Percentiles rank a stretch among this genome's conserved stretches.
Evolutionary conservation across 2,329 filamentous ascomycete species (phyloP).

Genomic region (Immersiporthe knoxdaviesiana): DNA sequence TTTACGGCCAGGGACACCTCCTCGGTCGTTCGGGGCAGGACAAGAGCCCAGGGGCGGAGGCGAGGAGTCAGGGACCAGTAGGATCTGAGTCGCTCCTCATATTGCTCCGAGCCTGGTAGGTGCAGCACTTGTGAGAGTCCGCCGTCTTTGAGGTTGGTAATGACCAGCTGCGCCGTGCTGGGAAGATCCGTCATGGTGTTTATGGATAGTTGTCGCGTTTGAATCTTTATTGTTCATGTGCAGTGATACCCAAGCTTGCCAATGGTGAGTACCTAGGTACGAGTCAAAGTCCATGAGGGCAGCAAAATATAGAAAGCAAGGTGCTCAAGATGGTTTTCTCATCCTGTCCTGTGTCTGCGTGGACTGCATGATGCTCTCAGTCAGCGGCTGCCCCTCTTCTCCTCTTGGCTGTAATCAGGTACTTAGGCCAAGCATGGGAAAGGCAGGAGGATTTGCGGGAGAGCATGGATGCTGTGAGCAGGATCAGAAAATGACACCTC

Average conservation of each 20-base stretch:
- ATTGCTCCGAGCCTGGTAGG: not conserved
- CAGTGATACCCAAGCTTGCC: not conserved
- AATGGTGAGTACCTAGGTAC: not conserved
- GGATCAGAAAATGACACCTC: not conserved
- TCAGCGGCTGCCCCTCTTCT: not conserved
- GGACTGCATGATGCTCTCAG: not conserved
- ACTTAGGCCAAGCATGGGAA: not conserved
- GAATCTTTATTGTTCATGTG: not conserved
- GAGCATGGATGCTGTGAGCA: not conserved
- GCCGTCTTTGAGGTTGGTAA: not conserved
- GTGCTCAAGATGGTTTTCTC: not conserved
- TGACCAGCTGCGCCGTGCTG: not conserved
- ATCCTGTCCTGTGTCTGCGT: not conserved
- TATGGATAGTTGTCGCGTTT: not conserved
- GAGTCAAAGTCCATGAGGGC: not conserved
- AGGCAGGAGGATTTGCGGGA: not conserved
- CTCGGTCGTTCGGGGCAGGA: not conserved
- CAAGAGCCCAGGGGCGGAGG: slow-evolving; percentile 8
- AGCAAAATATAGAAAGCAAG: not conserved
- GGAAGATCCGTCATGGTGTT: not conserved
- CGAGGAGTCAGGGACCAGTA: slow-evolving; percentile 13
- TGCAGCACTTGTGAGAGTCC: not conserved
- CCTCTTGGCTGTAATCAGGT: not conserved
- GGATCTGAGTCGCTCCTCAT: slow-evolving; percentile 6
- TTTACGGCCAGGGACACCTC: slow-evolving; percentile 9